Conservation (phyloP, 352 stramenopile species). For the Thalassiosira hispida region DNA sequence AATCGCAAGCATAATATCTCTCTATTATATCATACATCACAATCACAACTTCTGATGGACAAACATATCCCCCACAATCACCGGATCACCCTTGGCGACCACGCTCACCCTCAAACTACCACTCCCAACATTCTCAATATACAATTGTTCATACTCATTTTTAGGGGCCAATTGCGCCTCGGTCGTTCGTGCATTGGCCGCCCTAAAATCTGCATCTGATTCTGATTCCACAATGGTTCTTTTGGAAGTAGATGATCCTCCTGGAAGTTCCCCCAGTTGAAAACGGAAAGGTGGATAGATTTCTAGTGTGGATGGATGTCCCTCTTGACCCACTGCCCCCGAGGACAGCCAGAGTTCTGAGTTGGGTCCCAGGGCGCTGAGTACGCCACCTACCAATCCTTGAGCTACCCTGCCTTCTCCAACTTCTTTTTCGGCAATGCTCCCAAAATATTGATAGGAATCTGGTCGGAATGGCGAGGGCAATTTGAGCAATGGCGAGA, state of each 20-base stretch:
- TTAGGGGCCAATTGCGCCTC: conserved; percentile 68
- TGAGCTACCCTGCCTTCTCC: conserved; percentile 66
- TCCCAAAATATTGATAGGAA: conserved; percentile 74
- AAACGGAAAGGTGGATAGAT: conserved; percentile 81
- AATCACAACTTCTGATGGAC: conserved; percentile 72
- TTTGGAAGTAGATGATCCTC: conserved; percentile 28
- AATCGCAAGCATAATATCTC: too few relatives aligned
- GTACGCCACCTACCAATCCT: conserved; percentile 58
- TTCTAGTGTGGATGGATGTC: conserved; percentile 59
- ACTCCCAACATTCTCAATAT: conserved; percentile 66
- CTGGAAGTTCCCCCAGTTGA: conserved; percentile 48
- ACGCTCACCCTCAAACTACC: conserved; percentile 70
- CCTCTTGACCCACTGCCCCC: conserved; percentile 42
- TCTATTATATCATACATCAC: too few relatives aligned
- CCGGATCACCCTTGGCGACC: conserved; percentile 70
- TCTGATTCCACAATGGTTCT: conserved; percentile 67
- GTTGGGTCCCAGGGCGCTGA: conserved; percentile 30
- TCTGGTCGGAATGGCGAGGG: conserved; percentile 64
- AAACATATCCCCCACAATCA: conserved; percentile 80
- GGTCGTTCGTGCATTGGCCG: conserved; percentile 54
- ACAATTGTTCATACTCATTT: conserved; percentile 81
- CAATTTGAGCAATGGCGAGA: conserved; percentile 75
- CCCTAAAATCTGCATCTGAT: conserved; percentile 78
- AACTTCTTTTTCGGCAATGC: conserved; percentile 55
- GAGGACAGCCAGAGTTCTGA: conserved; percentile 64